These are phyloP conservation scores for Cladobotryum mycophilum DNA, from an alignment of 2,329 filamentous ascomycete genomes.

Conservation along the genomic window DNA sequence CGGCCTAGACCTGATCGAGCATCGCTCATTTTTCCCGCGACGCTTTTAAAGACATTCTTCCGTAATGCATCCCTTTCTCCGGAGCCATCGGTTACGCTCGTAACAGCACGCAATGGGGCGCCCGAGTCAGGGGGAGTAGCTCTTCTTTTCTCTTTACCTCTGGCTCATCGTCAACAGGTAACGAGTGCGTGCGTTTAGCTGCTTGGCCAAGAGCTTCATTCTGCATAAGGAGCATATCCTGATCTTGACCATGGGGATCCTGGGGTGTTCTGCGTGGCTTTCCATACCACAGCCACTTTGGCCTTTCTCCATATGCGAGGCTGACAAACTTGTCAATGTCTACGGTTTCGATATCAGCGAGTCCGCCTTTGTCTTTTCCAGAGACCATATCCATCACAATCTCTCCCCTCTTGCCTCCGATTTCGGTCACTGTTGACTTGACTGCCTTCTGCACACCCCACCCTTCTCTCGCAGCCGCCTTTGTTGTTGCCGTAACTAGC, in stretches of 20 bases:
- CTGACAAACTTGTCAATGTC: slow-evolving; percentile 80
- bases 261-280: slow-evolving; percentile 64
- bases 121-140: slow-evolving; percentile 36
- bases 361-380: slow-evolving; percentile 77
- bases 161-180: slow-evolving; percentile 47
- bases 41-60: slow-evolving; percentile 68
- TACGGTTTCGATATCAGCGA: slow-evolving; percentile 86
- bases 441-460: slow-evolving; percentile 93
- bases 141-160: slow-evolving; percentile 42
- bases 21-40: slow-evolving; percentile 72
- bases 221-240: slow-evolving; percentile 49
- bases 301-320: slow-evolving; percentile 70
- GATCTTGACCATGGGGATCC: slow-evolving; percentile 41
- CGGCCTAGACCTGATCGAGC: slow-evolving; percentile 75
- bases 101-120: slow-evolving; percentile 38
- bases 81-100: slow-evolving; percentile 41
- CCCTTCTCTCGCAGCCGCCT: slow-evolving; percentile 79
- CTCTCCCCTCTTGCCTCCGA: slow-evolving; percentile 89
- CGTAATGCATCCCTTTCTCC: slow-evolving; percentile 53
- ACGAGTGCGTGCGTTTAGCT: slow-evolving; percentile 44
- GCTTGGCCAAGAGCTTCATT: slow-evolving; percentile 39
- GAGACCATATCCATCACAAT: slow-evolving; percentile 94
- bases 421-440: slow-evolving; percentile 89
- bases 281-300: slow-evolving; percentile 93
- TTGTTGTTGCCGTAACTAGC: slow-evolving; percentile 78